Evolutionary conservation across 768 basidiomycete genomes (phyloP), one percentile per base, ranked within the genome.

Genomic region (Pulveroboletus frians): DNA sequence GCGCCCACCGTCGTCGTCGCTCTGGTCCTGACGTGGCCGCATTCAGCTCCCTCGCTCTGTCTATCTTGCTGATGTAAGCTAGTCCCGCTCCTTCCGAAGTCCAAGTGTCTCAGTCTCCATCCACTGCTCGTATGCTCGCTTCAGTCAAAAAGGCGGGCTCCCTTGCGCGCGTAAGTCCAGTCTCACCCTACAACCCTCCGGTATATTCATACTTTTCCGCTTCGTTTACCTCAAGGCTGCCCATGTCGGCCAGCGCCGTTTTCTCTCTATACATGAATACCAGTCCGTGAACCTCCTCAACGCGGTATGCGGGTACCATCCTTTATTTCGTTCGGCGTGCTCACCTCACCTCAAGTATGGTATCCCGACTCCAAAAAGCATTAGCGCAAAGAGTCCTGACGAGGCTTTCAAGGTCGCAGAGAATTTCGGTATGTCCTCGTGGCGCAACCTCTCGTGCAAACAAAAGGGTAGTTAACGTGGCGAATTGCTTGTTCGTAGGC

Each of bases 241-340:
- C 59, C 83, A 81, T 79, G 80, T 81, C 62, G 80, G 84, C 65
- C 92, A 94, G 79, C 88, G 78, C 73, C 89, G 93, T 56, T 88
- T 83, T 68, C 82, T 97, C 61, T 95, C 92, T 21, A 93, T 99
- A 62, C 96, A 99, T 72, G 96, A 99, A 73, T 91, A 96, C 74
- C 94, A 98, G 70, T 95, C 93, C 38, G 88, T 98, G 70, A 84
- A 85, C 56, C 77, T 99, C 39, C 80, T 99, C 59, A 96, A 97
- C 73, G 85, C 92, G 55, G 95, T 97, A 65, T 61, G 76, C 63
- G 8, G 30, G 47, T 37, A 15, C 26, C 29, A 11, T 11, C 31
- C 6, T 51, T n/a, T 18, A 18, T 30, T 20, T 43, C 39, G 26
- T 14, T 42, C 31, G 5, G 32, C 43, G 32, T 38, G 17, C 42